phyloP scores from a whole-genome alignment of 805 yeast genomes.

The Wickerhamiella occidentalis region DNA sequence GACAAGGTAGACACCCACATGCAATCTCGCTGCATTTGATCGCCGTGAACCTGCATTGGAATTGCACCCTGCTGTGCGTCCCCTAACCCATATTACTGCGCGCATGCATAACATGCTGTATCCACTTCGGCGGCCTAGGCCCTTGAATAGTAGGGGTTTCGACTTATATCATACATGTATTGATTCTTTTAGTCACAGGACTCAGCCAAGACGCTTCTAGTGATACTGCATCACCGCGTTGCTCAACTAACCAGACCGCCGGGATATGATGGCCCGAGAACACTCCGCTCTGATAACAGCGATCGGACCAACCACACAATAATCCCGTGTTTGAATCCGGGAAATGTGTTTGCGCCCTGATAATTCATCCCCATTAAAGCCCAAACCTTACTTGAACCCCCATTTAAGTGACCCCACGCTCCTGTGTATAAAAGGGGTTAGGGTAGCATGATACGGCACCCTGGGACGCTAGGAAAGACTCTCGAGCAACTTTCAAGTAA shows the following conservation, averaged over 20 bases:
- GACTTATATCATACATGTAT: too few species aligned
- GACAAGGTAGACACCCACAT: not conserved
- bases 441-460: not conserved
- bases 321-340: too few species aligned
- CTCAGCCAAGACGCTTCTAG: too few species aligned
- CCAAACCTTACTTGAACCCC: too few species aligned
- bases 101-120: not conserved
- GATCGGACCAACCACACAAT: not conserved
- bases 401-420: not conserved
- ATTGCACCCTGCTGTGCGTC: not conserved
- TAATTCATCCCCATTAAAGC: too few species aligned
- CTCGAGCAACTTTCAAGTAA: too few species aligned
- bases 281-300: not conserved
- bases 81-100: not conserved
- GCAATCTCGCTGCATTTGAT: constrained; percentile 1
- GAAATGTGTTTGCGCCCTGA: too few species aligned
- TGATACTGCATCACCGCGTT: too few species aligned
- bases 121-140: too few species aligned
- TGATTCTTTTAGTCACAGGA: too few species aligned
- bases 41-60: constrained; percentile 1
- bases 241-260: too few species aligned
- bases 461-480: not conserved
- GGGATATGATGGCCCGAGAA: not conserved
- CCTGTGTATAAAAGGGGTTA: not conserved
- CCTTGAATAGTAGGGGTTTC: too few species aligned